phyloP scores from a whole-genome alignment of 2,329 filamentous ascomycete genomes.

The Lachnellula subtilissima region DNA sequence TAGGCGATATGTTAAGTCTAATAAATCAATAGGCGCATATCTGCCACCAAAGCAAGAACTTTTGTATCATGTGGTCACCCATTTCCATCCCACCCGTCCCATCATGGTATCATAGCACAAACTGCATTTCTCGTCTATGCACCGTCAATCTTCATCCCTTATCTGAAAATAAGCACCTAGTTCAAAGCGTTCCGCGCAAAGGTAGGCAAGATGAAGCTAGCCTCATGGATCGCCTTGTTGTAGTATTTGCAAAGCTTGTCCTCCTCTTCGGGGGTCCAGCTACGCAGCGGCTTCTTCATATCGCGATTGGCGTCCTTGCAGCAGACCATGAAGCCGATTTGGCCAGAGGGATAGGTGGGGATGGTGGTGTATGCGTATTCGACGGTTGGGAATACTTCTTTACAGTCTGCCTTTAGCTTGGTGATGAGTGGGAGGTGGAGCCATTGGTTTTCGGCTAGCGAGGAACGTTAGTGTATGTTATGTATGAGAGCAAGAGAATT shows the following conservation, averaged over 20 bases:
- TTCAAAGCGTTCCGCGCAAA: slow-evolving; percentile 78
- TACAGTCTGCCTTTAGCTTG: slow-evolving; percentile 94
- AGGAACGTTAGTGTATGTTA: slow-evolving; percentile 12
- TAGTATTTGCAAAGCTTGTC: slow-evolving; percentile 93
- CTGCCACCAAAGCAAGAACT: neutral
- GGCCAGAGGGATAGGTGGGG: slow-evolving; percentile 96
- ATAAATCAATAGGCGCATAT: neutral
- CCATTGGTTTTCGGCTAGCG: slow-evolving; percentile 95
- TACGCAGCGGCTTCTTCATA: slow-evolving; percentile 78
- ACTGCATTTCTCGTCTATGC: neutral
- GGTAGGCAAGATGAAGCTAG: slow-evolving; percentile 86
- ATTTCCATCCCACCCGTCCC: neutral
- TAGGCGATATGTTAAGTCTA: neutral
- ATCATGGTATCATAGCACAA: slow-evolving; percentile 16
- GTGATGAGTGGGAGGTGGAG: slow-evolving; percentile 91
- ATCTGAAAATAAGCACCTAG: slow-evolving; percentile 32
- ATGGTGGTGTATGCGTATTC: slow-evolving; percentile 99
- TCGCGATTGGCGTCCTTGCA: slow-evolving; percentile 85
- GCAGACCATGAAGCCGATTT: slow-evolving; percentile 99
- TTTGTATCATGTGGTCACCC: neutral
- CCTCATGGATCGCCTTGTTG: slow-evolving; percentile 93
- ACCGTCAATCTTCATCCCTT: neutral
- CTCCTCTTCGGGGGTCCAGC: slow-evolving; percentile 83
- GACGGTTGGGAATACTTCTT: slow-evolving; percentile 92
- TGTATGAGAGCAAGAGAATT: neutral